Base-by-base conservation (phyloP, 805 yeast genomes). In the Pichia sporocuriosa region DNA sequence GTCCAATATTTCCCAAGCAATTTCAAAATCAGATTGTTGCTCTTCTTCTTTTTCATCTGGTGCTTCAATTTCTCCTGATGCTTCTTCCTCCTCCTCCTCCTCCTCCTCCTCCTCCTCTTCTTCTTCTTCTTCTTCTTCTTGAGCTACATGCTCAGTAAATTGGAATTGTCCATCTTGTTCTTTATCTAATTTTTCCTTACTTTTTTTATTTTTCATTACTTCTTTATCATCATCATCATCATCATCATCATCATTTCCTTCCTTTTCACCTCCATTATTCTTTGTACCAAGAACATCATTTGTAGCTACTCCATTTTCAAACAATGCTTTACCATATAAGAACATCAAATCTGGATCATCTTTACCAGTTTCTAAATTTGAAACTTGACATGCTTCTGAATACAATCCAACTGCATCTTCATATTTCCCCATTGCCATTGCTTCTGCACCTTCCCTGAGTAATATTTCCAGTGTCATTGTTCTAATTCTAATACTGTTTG, bases 1-100 rank as follows among this genome's bases (percentile, higher is more conserved):
- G 56, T 89, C 96, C 16, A 88, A 65, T 8, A 85, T 73, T 39
- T 84, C 93, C 93, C 96, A 84, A 0, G 96, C 95, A 15, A 81
- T 75, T 57, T 84, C 94, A 54, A 90, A 85, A 53, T 83, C 95
- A 15, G 78, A 70, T 48, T 79, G 84, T 31, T 75, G 75, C 25
- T 66, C 72, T 19, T 60, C 74, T 20, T 53, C 56, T 23, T 48
- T 57, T 3, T 55, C 62, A 5, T 39, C 53, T 4, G 45, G 54
- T 7, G 46, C 62, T 12, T 49, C 58, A 1, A 54, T 57, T 3
- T 48, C 60, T 10, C 44, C 52, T n/a, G n/a, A n/a, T n/a, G n/a
- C n/a, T 4, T 52, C 57, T 11, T 37, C 48, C 17, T 32, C 44
- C 3, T 42, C 53, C 5, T 52, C 53, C 1, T 54, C 61, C 4